Evolutionary conservation across 2,329 filamentous ascomycete species (phyloP).

Genomic region (Gnomoniopsis smithogilvyi): DNA sequence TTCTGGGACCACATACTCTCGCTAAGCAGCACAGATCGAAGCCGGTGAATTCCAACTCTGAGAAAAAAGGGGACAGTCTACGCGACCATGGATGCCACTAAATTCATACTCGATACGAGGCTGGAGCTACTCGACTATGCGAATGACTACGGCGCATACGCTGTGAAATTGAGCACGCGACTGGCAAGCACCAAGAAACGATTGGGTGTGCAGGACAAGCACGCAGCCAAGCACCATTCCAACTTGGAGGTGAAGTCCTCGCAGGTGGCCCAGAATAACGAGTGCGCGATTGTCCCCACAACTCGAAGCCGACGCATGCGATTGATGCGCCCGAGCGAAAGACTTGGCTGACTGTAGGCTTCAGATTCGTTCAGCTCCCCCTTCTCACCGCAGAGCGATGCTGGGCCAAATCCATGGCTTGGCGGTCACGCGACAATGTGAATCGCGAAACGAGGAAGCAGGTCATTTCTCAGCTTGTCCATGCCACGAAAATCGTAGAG

Average conservation of each 20-base stretch:
- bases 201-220: constrained; percentile 78
- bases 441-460: constrained; percentile 78
- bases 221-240: constrained; percentile 78
- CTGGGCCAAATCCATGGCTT: constrained; percentile 82
- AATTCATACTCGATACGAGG: constrained; percentile 73
- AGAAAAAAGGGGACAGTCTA: neutral
- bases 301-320: neutral
- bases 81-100: constrained; percentile 79
- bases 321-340: neutral
- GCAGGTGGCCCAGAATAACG: constrained; percentile 70
- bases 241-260: constrained; percentile 69
- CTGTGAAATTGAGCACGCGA: constrained; percentile 73
- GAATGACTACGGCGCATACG: constrained; percentile 78
- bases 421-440: constrained; percentile 87
- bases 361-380: constrained; percentile 72
- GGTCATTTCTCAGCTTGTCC: constrained; percentile 82
- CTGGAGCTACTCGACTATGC: constrained; percentile 83
- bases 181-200: constrained; percentile 82
- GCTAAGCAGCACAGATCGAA: no score
- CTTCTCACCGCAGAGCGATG: constrained; percentile 85
- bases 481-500: constrained; percentile 70
- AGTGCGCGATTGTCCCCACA: constrained; percentile 51
- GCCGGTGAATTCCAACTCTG: neutral
- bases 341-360: neutral
- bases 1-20: no score